These are phyloP conservation scores for Eutrema salsugineum DNA, from an alignment of 441 rosid species.

Conservation along the genomic window DNA sequence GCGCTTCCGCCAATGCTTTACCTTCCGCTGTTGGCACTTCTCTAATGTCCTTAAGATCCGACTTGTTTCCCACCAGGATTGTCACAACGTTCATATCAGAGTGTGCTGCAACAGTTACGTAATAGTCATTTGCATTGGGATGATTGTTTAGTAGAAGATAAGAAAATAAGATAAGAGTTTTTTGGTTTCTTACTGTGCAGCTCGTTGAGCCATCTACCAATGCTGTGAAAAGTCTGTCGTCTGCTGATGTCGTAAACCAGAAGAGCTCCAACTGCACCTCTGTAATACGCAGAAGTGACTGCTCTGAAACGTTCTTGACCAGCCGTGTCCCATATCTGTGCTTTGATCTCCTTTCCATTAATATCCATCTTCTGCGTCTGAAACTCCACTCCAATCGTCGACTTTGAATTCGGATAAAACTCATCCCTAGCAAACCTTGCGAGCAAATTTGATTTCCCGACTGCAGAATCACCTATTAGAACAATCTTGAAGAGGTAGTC, in stretches of 20 bases:
- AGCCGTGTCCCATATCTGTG: slow-evolving; percentile 82
- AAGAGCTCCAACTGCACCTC: slow-evolving; percentile 84
- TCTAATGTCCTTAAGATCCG: slow-evolving; percentile 69
- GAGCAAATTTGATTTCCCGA: slow-evolving; percentile 71
- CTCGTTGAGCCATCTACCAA: slow-evolving; percentile 79
- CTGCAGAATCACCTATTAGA: slow-evolving; percentile 75
- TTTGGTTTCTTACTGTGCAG: slow-evolving; percentile 57
- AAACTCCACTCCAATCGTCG: slow-evolving; percentile 79
- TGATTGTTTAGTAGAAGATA: not conserved
- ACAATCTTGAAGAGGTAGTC: slow-evolving; percentile 79
- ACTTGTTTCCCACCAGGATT: slow-evolving; percentile 68
- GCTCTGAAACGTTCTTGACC: slow-evolving; percentile 86
- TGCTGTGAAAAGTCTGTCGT: slow-evolving; percentile 65
- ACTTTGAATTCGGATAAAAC: slow-evolving; percentile 72
- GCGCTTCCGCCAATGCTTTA: slow-evolving; percentile 60
- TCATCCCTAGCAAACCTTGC: slow-evolving; percentile 76
- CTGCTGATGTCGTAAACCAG: slow-evolving; percentile 74
- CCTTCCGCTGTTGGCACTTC: slow-evolving; percentile 69
- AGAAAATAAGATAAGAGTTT: not conserved
- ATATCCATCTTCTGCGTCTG: slow-evolving; percentile 74
- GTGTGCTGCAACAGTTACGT: slow-evolving; percentile 49
- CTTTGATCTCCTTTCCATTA: slow-evolving; percentile 65
- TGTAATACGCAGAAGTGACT: slow-evolving; percentile 71
- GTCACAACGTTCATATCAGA: slow-evolving; percentile 84
- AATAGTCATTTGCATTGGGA: not conserved